Conservation (phyloP, 225 moss, liverwort and hornwort genomes). For the Polytrichum formosum region DNA sequence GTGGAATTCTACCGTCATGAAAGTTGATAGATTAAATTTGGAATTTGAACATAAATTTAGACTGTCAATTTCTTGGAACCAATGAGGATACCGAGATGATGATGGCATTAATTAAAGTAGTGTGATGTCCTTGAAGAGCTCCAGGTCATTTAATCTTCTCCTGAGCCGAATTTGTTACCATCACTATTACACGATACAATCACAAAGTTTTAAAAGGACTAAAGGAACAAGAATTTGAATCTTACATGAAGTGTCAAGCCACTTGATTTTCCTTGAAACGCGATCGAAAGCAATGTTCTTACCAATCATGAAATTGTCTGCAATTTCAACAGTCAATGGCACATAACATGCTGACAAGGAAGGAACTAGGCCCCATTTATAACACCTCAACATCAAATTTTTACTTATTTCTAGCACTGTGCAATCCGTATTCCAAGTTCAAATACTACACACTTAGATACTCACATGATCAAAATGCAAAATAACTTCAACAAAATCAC, state of each 20-base stretch:
- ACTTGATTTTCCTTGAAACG: slow-evolving; percentile 33
- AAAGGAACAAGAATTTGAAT: not conserved
- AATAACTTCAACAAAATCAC: not conserved
- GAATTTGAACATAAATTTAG: no score
- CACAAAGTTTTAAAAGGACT: not conserved
- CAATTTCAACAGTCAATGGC: slow-evolving; percentile 9
- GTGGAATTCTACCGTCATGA: no score
- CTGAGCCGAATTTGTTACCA: no score
- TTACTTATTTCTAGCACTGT: not conserved
- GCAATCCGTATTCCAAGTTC: not conserved
- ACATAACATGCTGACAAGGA: no score
- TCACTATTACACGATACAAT: not conserved
- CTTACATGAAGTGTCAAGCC: slow-evolving; percentile 50
- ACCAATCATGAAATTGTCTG: slow-evolving; percentile 54
- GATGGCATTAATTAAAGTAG: not conserved
- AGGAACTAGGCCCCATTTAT: no score
- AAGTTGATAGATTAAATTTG: no score
- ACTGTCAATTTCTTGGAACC: no score
- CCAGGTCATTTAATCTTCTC: no score
- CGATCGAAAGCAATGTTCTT: slow-evolving; percentile 47
- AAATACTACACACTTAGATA: not conserved
- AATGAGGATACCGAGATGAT: no score
- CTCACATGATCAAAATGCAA: not conserved
- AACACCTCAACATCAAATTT: not conserved
- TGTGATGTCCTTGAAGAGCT: not conserved